Percentiles rank a stretch among this genome's conserved stretches.
Evolutionary conservation across 345 rosid species (phyloP).

Genomic region (Linum usitatissimum): DNA sequence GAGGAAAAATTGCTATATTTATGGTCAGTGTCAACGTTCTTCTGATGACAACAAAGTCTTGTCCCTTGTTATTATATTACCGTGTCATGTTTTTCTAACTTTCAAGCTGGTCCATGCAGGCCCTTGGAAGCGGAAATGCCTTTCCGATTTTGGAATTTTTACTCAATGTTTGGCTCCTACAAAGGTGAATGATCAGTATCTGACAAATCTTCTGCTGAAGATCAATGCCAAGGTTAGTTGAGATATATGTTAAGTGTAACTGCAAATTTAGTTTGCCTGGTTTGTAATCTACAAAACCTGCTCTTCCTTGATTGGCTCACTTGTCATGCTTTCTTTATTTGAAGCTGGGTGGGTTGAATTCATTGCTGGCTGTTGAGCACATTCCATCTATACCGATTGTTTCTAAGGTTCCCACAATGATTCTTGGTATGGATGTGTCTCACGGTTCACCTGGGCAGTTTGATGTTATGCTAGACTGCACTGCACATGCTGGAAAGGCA

Average conservation of each 20-base stretch:
- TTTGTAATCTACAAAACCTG: neutral
- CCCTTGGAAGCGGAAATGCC: constrained; percentile 81
- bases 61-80: neutral
- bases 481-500: neutral
- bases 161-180: constrained; percentile 89
- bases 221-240: constrained; percentile 78
- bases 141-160: constrained; percentile 67
- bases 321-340: neutral
- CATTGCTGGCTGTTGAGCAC: constrained; percentile 55
- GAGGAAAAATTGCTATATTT: constrained; percentile 65
- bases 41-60: neutral
- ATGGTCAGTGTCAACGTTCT: constrained; percentile 35
- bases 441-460: constrained; percentile 94
- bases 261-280: neutral
- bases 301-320: neutral
- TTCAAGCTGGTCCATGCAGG: constrained; percentile 28
- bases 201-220: constrained; percentile 80
- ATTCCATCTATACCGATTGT: constrained; percentile 55
- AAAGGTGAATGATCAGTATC: constrained; percentile 67
- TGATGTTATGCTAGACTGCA: constrained; percentile 20
- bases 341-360: constrained; percentile 91
- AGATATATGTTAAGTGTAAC: neutral
- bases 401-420: constrained; percentile 65
- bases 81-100: neutral
- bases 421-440: constrained; percentile 94